Evolutionary conservation across 305 asterid species (phyloP).

Genomic region (Fraxinus angustifolia): DNA sequence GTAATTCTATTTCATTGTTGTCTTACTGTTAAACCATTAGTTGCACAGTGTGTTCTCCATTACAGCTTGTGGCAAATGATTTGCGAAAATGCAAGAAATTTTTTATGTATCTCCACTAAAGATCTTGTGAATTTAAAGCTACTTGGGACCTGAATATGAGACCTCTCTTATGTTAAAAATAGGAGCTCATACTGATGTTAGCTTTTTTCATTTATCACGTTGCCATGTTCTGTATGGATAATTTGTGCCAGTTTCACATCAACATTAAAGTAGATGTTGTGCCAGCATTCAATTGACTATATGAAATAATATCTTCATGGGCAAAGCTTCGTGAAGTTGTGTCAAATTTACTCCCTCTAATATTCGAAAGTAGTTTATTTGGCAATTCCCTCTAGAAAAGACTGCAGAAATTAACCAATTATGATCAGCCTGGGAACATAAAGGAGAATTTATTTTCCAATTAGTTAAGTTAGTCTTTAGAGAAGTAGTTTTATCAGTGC

Average conservation of each 20-base stretch:
- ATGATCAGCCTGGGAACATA: not conserved
- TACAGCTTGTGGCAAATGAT: not conserved
- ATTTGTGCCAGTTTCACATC: not conserved
- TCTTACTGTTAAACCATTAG: slow-evolving; percentile 15
- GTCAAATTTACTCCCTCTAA: not conserved
- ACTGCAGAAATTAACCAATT: not conserved
- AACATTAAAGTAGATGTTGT: not conserved
- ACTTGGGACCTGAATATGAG: not conserved
- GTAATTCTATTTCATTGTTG: slow-evolving; percentile 2
- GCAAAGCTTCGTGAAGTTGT: not conserved
- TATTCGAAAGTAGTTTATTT: not conserved
- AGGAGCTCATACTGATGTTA: not conserved
- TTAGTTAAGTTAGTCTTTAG: not conserved
- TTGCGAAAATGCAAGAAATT: not conserved
- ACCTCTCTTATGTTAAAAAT: not conserved
- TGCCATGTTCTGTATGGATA: not conserved
- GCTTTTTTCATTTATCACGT: not conserved
- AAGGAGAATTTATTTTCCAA: not conserved
- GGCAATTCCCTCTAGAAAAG: not conserved
- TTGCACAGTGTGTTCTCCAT: not conserved
- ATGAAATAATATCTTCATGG: not conserved
- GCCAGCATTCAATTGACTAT: not conserved
- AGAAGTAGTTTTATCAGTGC: not conserved
- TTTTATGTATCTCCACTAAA: not conserved
- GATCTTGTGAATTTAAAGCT: not conserved